Percentiles rank a stretch among this genome's conserved stretches.
These are phyloP conservation scores for Delphinella strobiligena DNA, from an alignment of 2,329 filamentous ascomycete species.

Conservation along the genomic window DNA sequence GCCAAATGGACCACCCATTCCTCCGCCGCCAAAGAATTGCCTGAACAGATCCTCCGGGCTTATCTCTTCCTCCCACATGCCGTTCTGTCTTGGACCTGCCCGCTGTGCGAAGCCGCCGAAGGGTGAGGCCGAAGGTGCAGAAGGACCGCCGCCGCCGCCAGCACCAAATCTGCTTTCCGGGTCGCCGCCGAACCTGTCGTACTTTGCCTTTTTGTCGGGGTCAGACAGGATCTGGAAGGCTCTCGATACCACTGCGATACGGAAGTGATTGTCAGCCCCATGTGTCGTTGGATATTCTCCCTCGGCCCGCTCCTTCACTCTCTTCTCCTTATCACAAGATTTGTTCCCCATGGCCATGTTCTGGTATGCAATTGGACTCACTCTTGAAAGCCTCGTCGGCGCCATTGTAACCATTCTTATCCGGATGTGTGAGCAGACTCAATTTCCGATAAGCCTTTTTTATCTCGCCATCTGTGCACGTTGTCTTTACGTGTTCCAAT, in stretches of 20 bases:
- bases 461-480: constrained; percentile 69
- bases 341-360: too few species aligned
- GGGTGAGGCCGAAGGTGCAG: constrained; percentile 41
- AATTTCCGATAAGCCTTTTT: constrained; percentile 97
- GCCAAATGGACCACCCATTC: constrained; percentile 37
- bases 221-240: constrained; percentile 91
- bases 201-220: constrained; percentile 82
- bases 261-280: not conserved
- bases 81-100: constrained; percentile 33
- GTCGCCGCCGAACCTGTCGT: constrained; percentile 79
- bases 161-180: constrained; percentile 74
- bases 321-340: too few species aligned
- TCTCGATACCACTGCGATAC: constrained; percentile 60
- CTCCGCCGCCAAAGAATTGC: constrained; percentile 76
- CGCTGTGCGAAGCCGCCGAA: constrained; percentile 49
- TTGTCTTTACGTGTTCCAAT: constrained; percentile 50
- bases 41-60: constrained; percentile 95
- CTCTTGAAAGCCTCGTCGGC: constrained; percentile 97
- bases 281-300: too few species aligned
- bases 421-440: constrained; percentile 87
- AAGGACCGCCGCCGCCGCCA: constrained; percentile 11
- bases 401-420: constrained; percentile 94
- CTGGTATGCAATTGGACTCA: too few species aligned
- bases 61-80: constrained; percentile 80
- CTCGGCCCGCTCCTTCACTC: too few species aligned